Evolutionary conservation across 73 alveolate species (phyloP).

Genomic region (Strombidium stylifer): DNA sequence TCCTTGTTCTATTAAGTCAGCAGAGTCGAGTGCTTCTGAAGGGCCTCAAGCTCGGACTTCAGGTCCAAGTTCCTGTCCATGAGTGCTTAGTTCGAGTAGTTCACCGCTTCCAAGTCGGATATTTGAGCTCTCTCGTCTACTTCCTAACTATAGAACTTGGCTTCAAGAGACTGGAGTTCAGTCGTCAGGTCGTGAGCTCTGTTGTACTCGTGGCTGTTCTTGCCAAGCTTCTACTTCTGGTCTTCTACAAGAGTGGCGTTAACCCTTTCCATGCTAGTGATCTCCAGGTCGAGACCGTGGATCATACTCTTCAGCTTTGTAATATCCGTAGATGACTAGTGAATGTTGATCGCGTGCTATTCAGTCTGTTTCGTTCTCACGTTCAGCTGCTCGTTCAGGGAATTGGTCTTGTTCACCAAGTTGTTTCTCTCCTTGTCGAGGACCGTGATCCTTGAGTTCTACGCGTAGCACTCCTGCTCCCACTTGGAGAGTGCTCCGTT

Average conservation of each 20-base stretch:
- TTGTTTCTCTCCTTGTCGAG: slow-evolving; percentile 14
- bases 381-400: background rate
- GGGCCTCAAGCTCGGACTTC: slow-evolving; percentile 16
- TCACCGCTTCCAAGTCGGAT: slow-evolving; percentile 18
- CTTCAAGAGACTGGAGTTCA: slow-evolving; percentile 2
- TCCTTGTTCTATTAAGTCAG: slow-evolving; percentile 16
- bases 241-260: background rate
- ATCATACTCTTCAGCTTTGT: background rate
- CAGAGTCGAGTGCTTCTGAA: slow-evolving; percentile 5
- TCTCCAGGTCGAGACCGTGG: background rate
- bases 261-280: background rate
- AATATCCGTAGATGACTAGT: background rate
- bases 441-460: background rate
- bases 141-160: no score
- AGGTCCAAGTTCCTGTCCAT: slow-evolving; percentile 20
- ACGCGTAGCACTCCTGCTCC: slow-evolving; percentile 14
- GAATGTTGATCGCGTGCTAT: background rate
- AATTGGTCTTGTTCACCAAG: background rate
- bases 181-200: background rate
- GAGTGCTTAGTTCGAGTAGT: slow-evolving; percentile 15
- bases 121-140: no score
- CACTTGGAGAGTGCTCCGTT: background rate
- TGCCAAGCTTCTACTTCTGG: slow-evolving; percentile 1
- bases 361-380: background rate
- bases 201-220: slow-evolving; percentile 2